Evolutionary conservation across 1,284 basidiomycete species (phyloP), one percentile per base, ranked within the genome.

Genomic region (Vanrija pseudolonga): DNA sequence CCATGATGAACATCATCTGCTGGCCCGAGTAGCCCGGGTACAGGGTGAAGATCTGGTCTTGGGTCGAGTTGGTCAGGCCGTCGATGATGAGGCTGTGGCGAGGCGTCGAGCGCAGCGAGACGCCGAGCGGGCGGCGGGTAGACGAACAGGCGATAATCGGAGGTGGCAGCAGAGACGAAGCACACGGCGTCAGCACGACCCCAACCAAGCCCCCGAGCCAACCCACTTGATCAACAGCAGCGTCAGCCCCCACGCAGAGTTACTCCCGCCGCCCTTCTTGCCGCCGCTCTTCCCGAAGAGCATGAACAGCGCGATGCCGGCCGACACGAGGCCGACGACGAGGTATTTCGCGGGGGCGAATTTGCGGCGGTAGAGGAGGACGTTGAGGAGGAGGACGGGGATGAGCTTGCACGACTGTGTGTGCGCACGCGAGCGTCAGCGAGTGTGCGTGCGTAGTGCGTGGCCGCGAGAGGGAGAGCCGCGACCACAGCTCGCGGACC

Each of bases 1-100:
- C 68, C 76, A 78, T 97, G 84, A 87, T 95, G 72, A 98, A 87
- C 96, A 99, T 98, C 93, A 99, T 97, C 73, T 99, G 95, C 72
- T 96, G 93, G 4, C 96, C 96, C 23, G 73, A 69, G 51, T 67
- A 73, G 12, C 47, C 28, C 3, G 62, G 66, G 54, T 75, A 73
- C 6, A 68, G 64, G 14, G 68, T 80, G 74, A 99, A 98, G 59
- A 98, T 89, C 77, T 98, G 89, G 74, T 99, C 96, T 76, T 99
- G 96, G 2, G 94, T 97, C n/a, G 90, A 90, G 79, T 98, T 98
- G 53, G 88, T 89, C 39, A 90, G 85, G 20, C 96, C 96, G 73
- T 99, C 96, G 46, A 98, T 82, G 18, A 89, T 77, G 23, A 98
- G 82, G 78, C 97, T 98, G 69, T 81, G 47, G 14, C 9, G 6